phyloP scores from a whole-genome alignment of 371 early-diverging fungal genomes.

The Gilbertella persicaria region DNA sequence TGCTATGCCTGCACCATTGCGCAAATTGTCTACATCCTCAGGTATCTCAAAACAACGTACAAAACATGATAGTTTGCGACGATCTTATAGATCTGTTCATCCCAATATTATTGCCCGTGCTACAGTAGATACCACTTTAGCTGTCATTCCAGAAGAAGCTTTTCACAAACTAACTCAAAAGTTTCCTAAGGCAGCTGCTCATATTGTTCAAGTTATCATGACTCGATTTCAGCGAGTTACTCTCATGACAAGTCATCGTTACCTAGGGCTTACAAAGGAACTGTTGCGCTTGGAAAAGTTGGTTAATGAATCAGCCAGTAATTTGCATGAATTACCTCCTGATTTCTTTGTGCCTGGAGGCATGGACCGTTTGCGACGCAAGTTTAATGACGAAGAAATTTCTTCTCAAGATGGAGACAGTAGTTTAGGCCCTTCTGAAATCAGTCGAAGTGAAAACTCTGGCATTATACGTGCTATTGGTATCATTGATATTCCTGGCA shows the following conservation, averaged over 20 bases:
- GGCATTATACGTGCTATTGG: slow-evolving; percentile 43
- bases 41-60: background rate
- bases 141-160: slow-evolving; percentile 93
- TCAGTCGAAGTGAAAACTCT: slow-evolving; percentile 32
- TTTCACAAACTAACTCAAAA: slow-evolving; percentile 87
- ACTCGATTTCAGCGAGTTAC: slow-evolving; percentile 96
- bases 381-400: slow-evolving; percentile 48
- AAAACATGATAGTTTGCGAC: background rate
- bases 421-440: slow-evolving; percentile 17
- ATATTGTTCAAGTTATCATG: slow-evolving; percentile 94
- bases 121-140: slow-evolving; percentile 86
- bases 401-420: slow-evolving; percentile 20
- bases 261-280: slow-evolving; percentile 90
- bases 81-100: slow-evolving; percentile 49
- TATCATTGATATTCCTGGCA: slow-evolving; percentile 38
- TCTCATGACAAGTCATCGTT: slow-evolving; percentile 87
- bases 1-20: slow-evolving; percentile 16
- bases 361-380: slow-evolving; percentile 69
- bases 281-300: slow-evolving; percentile 79
- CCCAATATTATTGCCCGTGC: slow-evolving; percentile 87
- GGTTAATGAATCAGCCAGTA: slow-evolving; percentile 72
- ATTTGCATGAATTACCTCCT: slow-evolving; percentile 45
- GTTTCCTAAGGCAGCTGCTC: slow-evolving; percentile 93
- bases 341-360: slow-evolving; percentile 67
- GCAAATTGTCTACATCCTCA: slow-evolving; percentile 7